Base-by-base conservation (phyloP, 495 filamentous ascomycete species). In the Parmelia sp. region DNA sequence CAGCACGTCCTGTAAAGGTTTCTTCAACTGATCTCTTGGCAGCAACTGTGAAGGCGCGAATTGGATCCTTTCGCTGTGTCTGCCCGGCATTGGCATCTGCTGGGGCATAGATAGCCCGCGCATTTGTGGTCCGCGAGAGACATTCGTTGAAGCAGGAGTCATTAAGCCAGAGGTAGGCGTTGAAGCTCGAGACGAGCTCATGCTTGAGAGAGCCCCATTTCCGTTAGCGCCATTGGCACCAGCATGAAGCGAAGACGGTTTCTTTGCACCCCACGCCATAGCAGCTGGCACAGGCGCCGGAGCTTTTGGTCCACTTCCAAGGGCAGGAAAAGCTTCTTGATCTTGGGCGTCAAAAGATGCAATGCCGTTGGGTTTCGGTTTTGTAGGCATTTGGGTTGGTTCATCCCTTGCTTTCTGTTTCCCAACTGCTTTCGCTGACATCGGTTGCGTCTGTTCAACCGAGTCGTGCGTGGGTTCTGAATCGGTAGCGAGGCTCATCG, bases 241-340 rank as follows among this genome's bases (percentile, higher is more conserved):
- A 59, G 84, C 83, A 66, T 85, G 84, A 59, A 80, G 72, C 15
- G 81, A 77, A 25, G 76, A 66, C 69, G 78, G 70, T 79, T 86
- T 84, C 74, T 82, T 77, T 29, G 79, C 79, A 58, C 86, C 85
- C 89, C 89, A 96, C 51, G 86, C 82, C 47, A 86, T 84, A 39
- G 88, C 79, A 59, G 74, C 74, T 37, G 77, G 68, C 73, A 83
- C 77, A 67, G 86, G 76, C 66, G 79, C 74, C 66, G 80, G 74
- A 27, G 88, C 77, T 75, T 88, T 88, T 39, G 87, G 80, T 15
- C 84, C 84, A 57, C 87, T 85, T 58, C 90, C 94, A 56, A 98
- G 81, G 42, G 91, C 85, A 25, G 94, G 94, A 78, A 98, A 98
- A 47, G 87, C 77, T 74, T 96, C 93, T 71, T 92, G 89, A 6